These are phyloP conservation scores for Byssochlamys sp. DNA, from an alignment of 2,329 filamentous ascomycete genomes.

Conservation along the genomic window DNA sequence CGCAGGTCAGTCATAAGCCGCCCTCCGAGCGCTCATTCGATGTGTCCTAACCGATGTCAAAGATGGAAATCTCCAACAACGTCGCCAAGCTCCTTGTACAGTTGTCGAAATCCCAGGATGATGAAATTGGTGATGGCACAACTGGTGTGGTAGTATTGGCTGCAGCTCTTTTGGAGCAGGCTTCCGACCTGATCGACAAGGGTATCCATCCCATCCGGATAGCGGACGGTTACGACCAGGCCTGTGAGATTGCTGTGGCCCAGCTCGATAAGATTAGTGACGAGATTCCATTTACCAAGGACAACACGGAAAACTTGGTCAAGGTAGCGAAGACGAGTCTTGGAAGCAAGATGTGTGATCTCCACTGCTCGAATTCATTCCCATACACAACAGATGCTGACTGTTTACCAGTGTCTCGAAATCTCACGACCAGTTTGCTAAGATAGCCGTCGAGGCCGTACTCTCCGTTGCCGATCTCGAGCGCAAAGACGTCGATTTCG, in stretches of 20 bases:
- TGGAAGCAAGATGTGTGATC: conserved; percentile 75
- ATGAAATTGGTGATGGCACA: conserved; percentile 96
- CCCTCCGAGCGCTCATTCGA: conserved; percentile 4
- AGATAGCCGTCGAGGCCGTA: conserved; percentile 94
- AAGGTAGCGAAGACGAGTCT: conserved; percentile 93
- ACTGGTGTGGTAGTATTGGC: conserved; percentile 95
- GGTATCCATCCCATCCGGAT: conserved; percentile 98
- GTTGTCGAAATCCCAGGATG: conserved; percentile 95
- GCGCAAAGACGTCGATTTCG: conserved; percentile 94
- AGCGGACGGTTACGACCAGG: conserved; percentile 94
- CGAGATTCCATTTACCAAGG: conserved; percentile 71
- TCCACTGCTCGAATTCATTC: neutral
- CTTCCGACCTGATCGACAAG: conserved; percentile 96
- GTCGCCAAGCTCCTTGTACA: conserved; percentile 94
- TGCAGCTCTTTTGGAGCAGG: conserved; percentile 88
- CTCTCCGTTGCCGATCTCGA: conserved; percentile 92
- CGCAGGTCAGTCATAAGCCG: conserved; percentile 44
- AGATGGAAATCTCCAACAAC: conserved; percentile 99
- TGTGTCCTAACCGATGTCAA: conserved; percentile 4
- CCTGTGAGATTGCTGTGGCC: conserved; percentile 88
- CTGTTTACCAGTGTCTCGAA: conserved; percentile 62
- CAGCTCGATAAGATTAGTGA: conserved; percentile 92
- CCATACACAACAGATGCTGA: conserved; percentile 10
- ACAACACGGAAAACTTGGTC: conserved; percentile 73
- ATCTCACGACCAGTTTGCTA: conserved; percentile 93